Base-by-base conservation (phyloP, 1,284 basidiomycete species). In the Fistulinella cinereoalba region DNA sequence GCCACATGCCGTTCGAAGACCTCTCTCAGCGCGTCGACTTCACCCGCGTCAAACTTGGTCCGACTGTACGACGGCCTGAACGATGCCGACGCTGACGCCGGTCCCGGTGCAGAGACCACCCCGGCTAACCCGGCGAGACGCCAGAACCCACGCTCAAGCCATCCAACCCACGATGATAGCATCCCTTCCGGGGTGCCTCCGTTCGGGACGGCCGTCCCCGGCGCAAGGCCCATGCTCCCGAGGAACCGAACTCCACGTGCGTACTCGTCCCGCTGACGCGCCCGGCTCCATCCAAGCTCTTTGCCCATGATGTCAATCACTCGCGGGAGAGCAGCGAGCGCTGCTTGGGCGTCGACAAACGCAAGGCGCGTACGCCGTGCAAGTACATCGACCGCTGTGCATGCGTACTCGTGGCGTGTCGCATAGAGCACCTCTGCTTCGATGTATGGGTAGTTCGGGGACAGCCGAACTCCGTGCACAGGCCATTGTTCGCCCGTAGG, bases 361-460 rank as follows among this genome's bases (percentile, higher is more conserved):
- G 91, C 87, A 37, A 98, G 77, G 34, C 95, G 85, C 18, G 89
- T 89, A 45, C 95, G 87, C 6, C 96, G 88, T 2, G 92, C 92
- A 59, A 98, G 82, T 61, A 98, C 91, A 71, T 99, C 96, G 53
- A 88, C 77, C 7, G 92, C 90, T 16, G 87, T 95, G 47, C 85
- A 79, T 0, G 95, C 95, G 67, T 96, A 98, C 72, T 98, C 96
- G 69, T 92, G 77, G 38, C 85, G 84, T 33, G 88, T 80, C 2
- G 93, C 95, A 68, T 97, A 97, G 48, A 85, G 85, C 10, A 95
- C 85, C 72, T 98, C 96, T 4, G 91, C 93, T 68, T 97, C 93
- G 62, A 97, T 88, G 77, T 32, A 32, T 3, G 31, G 8, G n/a
- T 32, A n/a, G n/a, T 32, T 32, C 8, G 31, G 31, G 15, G 31